Evolutionary conservation across 805 yeast species (phyloP).

Genomic region (Sungouiozyma ichnusensis): DNA sequence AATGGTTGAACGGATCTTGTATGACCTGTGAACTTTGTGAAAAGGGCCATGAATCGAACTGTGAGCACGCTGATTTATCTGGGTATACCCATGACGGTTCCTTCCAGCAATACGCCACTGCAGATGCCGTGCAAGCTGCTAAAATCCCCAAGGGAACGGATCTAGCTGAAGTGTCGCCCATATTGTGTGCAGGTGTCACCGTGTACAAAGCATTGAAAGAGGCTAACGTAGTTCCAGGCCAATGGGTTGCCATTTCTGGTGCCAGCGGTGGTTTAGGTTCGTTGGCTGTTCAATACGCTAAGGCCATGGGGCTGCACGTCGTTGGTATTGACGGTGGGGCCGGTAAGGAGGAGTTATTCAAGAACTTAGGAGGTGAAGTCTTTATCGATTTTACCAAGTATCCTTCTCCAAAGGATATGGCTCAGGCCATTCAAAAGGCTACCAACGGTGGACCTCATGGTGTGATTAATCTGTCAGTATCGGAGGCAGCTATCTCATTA

Average conservation of each 20-base stretch:
- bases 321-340: constrained; percentile 48
- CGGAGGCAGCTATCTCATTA: constrained; percentile 50
- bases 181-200: constrained; percentile 54
- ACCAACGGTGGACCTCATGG: constrained; percentile 68
- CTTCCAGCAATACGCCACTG: constrained; percentile 82
- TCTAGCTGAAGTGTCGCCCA: constrained; percentile 58
- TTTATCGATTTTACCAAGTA: constrained; percentile 45
- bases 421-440: constrained; percentile 39
- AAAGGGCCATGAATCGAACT: constrained; percentile 41
- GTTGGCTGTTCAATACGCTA: constrained; percentile 48
- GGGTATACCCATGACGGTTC: constrained; percentile 59
- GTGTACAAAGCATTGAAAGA: constrained; percentile 51
- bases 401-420: constrained; percentile 34
- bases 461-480: constrained; percentile 59
- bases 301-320: constrained; percentile 47
- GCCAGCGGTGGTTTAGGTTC: constrained; percentile 58
- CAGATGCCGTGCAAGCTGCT: constrained; percentile 83
- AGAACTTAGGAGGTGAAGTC: constrained; percentile 42
- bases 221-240: constrained; percentile 39
- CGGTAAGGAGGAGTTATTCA: constrained; percentile 38
- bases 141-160: constrained; percentile 60
- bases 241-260: constrained; percentile 52
- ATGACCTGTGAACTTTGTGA: constrained; percentile 50
- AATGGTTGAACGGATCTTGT: constrained; percentile 58
- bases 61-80: constrained; percentile 39